phyloP scores from a whole-genome alignment of 2,329 filamentous ascomycete genomes.

The Fonsecaea pugnacius region DNA sequence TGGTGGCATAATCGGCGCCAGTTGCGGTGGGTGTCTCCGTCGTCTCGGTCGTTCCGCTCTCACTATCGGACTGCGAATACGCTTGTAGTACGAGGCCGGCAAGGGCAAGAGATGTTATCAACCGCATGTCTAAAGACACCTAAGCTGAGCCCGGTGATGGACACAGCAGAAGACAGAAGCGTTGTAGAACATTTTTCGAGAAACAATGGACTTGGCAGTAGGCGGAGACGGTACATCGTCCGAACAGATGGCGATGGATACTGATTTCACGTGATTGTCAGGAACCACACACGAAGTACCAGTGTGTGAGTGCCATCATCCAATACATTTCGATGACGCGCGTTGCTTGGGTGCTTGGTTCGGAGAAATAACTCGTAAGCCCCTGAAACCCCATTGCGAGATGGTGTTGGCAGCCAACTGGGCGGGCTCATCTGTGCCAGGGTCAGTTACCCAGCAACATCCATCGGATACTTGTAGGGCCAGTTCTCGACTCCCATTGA shows the following conservation, averaged over 20 bases:
- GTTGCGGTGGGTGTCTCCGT: slow-evolving; percentile 29
- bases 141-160: not conserved
- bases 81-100: slow-evolving; percentile 19
- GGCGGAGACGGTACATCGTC: not conserved
- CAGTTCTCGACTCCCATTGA: not conserved
- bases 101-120: slow-evolving; percentile 1
- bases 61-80: slow-evolving; percentile 20
- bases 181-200: not conserved
- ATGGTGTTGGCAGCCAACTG: not conserved
- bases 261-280: not conserved
- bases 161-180: not conserved
- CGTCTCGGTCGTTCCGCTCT: slow-evolving; percentile 17
- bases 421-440: not conserved
- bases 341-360: slow-evolving; percentile 6
- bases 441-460: not conserved
- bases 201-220: not conserved
- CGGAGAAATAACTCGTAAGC: not conserved
- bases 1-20: slow-evolving; percentile 37
- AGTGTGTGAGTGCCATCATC: not conserved
- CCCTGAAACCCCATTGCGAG: not conserved
- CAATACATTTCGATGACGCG: not conserved
- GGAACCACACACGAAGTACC: no score
- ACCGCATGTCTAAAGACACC: slow-evolving; percentile 1
- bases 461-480: not conserved
- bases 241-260: not conserved